Conservation (phyloP, 2,329 filamentous ascomycete genomes). For the Claviceps sp. region DNA sequence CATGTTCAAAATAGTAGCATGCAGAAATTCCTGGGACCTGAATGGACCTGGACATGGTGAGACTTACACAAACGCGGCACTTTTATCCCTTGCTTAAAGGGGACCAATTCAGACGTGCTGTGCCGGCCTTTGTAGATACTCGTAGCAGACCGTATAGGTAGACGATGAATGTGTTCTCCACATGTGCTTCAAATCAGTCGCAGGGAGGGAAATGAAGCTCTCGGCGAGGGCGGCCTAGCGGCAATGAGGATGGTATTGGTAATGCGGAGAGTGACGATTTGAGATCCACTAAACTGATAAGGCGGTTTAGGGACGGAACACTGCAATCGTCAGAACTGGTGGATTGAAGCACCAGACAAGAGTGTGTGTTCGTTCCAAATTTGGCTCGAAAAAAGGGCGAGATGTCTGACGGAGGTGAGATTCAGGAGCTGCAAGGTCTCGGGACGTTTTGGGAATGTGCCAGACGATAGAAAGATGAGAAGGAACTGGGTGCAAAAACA, state of each 20-base stretch:
- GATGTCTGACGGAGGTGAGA: conserved; percentile 12
- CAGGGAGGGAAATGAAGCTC: conserved; percentile 13
- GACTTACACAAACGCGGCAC: neutral
- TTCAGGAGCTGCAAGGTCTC: conserved; percentile 18
- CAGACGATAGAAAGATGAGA: conserved; percentile 12
- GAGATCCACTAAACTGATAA: conserved; percentile 6
- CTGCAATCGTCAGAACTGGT: conserved; percentile 10
- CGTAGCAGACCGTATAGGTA: neutral
- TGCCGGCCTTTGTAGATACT: neutral
- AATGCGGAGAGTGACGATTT: neutral
- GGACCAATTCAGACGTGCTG: neutral
- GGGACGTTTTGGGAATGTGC: conserved; percentile 12
- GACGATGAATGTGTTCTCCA: conserved; percentile 5
- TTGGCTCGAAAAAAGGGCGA: conserved; percentile 8
- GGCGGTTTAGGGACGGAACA: neutral
- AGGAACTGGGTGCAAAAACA: conserved; percentile 15
- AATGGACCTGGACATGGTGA: neutral
- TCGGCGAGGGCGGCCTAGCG: conserved; percentile 6
- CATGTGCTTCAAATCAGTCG: conserved; percentile 11
- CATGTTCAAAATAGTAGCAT: neutral
- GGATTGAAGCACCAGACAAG: conserved; percentile 7
- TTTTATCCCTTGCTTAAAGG: neutral
- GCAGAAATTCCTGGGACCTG: neutral
- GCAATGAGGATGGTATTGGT: neutral
- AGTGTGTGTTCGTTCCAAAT: neutral